Base-by-base conservation (phyloP, 2,329 filamentous ascomycete genomes). In the Colletotrichum karsti region DNA sequence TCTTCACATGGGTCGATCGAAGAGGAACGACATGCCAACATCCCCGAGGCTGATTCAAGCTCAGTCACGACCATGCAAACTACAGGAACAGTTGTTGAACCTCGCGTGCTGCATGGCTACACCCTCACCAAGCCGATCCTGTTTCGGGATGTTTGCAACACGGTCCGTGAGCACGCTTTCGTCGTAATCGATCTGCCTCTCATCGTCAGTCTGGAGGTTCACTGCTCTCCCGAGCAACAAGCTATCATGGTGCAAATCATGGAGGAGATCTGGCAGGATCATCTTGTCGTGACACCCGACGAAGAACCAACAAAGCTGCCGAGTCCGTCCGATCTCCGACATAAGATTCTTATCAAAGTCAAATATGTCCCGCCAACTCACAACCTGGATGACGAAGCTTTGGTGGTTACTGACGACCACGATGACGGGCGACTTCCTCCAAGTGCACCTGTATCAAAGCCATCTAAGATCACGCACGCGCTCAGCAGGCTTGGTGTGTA, bases 161-260 rank as follows among this genome's bases (percentile, higher is more conserved):
- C 93, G 0, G 95, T 98, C 71, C 85, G 89, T 33, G 89, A 97
- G 62, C 88, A 91, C 74, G 94, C 92, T 1, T 98, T 98, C 74
- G 81, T 87, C 3, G 88, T 84, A 4, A 91, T 88, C 20, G 91
- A 95, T 69, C 83, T 97, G 18, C 96, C 96, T 0, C 84, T 99
- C 15, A 95, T 98, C 67, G 92, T 98, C 73, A 97, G 94, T 75
- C 86, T 99, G 33, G 96, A 99, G 79, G 93, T 98, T 0, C 96
- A 98, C 81, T 94, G 94, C 71, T 86, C 85, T 69, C 81, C 89
- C 0, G 87, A 91, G 63, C 96, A 99, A 79, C 96, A 99, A 78
- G 88, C 92, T 71, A 87, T 91, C 65, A 98, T 98, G 93, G 94
- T 97, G 6, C 87, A 92, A 69, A 97, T 98, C 74, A 98, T 99